Conservation (phyloP, 2,329 filamentous ascomycete genomes). For the Zymoseptoria tritici region DNA sequence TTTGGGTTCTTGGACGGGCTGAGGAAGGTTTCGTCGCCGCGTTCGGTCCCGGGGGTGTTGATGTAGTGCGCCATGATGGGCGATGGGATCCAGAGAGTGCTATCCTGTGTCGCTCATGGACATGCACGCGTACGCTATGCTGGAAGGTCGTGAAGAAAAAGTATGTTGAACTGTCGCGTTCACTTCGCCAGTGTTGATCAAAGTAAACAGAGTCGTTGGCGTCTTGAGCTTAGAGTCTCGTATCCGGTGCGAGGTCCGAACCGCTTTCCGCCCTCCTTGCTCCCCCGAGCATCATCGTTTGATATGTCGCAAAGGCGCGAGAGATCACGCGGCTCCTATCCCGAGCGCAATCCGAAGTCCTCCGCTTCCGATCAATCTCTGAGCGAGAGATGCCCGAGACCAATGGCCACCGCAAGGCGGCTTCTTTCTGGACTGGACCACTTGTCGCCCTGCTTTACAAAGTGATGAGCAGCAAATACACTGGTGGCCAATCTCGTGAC, state of each 20-base stretch:
- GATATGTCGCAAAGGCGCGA: no score
- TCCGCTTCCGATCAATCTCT: no score
- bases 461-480: not conserved
- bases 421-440: not conserved
- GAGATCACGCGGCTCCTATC: no score
- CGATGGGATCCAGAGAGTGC: not conserved
- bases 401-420: not conserved
- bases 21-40: constrained; percentile 77
- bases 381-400: not conserved
- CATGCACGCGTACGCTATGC: constrained; percentile 8
- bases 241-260: not conserved
- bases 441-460: not conserved
- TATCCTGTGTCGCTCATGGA: constrained; percentile 2
- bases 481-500: not conserved
- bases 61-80: constrained; percentile 47
- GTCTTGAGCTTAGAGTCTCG: not conserved
- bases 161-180: not conserved
- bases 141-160: not conserved
- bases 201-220: not conserved
- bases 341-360: not conserved
- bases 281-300: no score
- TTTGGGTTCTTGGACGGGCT: constrained; percentile 55
- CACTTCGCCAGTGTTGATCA: not conserved
- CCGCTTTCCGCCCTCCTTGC: no score
- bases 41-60: constrained; percentile 79